Evolutionary conservation across 345 rosid genomes (phyloP).

Genomic region (Jatropha curcas): DNA sequence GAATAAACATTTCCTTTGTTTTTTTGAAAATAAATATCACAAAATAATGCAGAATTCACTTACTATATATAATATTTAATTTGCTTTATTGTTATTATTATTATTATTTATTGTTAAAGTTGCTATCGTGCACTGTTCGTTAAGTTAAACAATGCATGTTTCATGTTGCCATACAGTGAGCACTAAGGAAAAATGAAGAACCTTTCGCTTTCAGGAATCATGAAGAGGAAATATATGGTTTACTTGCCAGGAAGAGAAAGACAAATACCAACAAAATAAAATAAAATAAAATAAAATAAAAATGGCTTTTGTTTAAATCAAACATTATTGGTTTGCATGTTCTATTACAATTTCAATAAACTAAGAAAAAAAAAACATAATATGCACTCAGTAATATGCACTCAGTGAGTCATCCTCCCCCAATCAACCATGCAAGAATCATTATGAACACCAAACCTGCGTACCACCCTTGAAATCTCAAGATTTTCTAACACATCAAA

Average conservation of each 20-base stretch:
- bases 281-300: neutral
- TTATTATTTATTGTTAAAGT: too few species aligned
- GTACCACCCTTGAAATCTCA: neutral
- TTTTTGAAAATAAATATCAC: too few species aligned
- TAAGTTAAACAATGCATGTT: neutral
- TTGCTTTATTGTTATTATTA: too few species aligned
- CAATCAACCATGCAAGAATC: conserved; percentile 18
- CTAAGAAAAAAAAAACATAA: neutral
- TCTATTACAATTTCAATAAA: neutral
- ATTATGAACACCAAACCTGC: conserved; percentile 29
- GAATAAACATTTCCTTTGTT: too few species aligned
- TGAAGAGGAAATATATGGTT: conserved; percentile 14
- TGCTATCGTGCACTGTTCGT: too few species aligned
- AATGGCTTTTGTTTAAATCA: too few species aligned
- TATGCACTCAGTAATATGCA: neutral
- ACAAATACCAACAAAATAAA: neutral
- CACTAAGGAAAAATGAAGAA: conserved; percentile 10
- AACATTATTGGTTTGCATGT: neutral
- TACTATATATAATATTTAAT: too few species aligned
- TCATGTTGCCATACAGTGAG: conserved; percentile 1
- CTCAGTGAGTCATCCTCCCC: neutral
- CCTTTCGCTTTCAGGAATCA: conserved; percentile 26
- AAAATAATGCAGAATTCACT: too few species aligned
- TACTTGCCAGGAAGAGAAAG: conserved; percentile 35
- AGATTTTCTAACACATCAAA: neutral